Conservation (phyloP, 345 rosid species). For the Erodium maritimum region DNA sequence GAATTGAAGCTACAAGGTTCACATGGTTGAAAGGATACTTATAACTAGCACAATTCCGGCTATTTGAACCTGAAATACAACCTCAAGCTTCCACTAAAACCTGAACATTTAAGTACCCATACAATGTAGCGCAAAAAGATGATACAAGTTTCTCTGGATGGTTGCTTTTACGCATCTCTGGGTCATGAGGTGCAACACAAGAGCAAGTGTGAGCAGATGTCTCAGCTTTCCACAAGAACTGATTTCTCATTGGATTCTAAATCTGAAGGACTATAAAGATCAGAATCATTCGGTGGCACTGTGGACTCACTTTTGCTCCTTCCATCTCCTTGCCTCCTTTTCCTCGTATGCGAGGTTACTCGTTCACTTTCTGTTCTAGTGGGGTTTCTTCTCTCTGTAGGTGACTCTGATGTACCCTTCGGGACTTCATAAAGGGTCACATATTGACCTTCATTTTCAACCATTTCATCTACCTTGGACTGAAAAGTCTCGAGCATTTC, state of each 20-base stretch:
- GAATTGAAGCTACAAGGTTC: neutral
- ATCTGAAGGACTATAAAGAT: constrained; percentile 15
- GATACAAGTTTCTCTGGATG: neutral
- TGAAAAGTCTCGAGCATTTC: constrained; percentile 56
- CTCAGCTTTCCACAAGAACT: constrained; percentile 15
- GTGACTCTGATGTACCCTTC: constrained; percentile 7
- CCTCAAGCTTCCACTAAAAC: neutral
- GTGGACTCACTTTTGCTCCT: constrained; percentile 39
- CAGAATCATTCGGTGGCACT: constrained; percentile 7
- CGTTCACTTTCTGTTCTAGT: constrained; percentile 6
- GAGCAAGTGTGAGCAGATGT: neutral
- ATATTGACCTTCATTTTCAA: constrained; percentile 24
- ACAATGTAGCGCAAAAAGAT: neutral
- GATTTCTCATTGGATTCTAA: constrained; percentile 13
- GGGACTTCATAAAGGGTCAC: constrained; percentile 49
- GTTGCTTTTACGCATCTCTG: no score
- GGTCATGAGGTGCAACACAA: no score
- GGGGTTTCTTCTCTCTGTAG: constrained; percentile 7
- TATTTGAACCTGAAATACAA: neutral
- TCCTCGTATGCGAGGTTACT: constrained; percentile 9
- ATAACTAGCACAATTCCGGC: no score
- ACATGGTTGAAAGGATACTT: no score
- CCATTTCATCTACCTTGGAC: constrained; percentile 21
- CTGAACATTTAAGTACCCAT: neutral
- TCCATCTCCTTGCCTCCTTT: constrained; percentile 22